Conservation (phyloP, 768 basidiomycete genomes). For the Crassisporium funariophilum region DNA sequence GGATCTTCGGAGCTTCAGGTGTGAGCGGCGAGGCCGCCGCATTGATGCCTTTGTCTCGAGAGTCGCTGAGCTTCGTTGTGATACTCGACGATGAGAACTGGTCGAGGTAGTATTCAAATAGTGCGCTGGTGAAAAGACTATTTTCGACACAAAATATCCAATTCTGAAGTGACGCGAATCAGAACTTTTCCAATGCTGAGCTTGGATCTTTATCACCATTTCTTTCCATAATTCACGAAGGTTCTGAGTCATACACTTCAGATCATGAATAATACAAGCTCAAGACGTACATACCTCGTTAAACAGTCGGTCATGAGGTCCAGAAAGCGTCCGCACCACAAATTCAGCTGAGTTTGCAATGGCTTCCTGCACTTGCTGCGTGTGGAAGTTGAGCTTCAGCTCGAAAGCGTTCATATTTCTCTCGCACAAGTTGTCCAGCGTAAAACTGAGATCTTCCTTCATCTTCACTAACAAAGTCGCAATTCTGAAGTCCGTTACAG, state of each 20-base stretch:
- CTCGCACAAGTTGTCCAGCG: conserved; percentile 11
- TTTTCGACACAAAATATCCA: conserved; percentile 18
- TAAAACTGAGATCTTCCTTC: too few species aligned
- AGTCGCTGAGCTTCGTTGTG: too few species aligned
- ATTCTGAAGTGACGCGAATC: conserved; percentile 1
- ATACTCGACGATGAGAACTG: not conserved
- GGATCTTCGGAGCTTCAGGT: not conserved
- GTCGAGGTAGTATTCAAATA: conserved; percentile 14
- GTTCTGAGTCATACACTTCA: not conserved
- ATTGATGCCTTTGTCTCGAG: not conserved
- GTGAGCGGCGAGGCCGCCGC: not conserved
- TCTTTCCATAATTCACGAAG: conserved; percentile 5
- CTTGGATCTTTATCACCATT: conserved; percentile 4
- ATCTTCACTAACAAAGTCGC: too few species aligned
- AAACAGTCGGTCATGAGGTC: not conserved
- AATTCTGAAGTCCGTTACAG: too few species aligned
- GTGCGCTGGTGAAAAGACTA: conserved; percentile 9
- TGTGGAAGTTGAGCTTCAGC: conserved; percentile 8
- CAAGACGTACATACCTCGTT: not conserved
- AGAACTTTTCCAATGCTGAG: not conserved
- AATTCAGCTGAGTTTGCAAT: conserved; percentile 9
- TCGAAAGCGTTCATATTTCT: conserved; percentile 8
- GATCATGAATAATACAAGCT: not conserved
- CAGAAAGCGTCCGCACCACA: conserved; percentile 6
- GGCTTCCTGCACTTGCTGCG: conserved; percentile 7